Conservation (phyloP, 441 rosid species). For the Lagerstroemia fauriei region DNA sequence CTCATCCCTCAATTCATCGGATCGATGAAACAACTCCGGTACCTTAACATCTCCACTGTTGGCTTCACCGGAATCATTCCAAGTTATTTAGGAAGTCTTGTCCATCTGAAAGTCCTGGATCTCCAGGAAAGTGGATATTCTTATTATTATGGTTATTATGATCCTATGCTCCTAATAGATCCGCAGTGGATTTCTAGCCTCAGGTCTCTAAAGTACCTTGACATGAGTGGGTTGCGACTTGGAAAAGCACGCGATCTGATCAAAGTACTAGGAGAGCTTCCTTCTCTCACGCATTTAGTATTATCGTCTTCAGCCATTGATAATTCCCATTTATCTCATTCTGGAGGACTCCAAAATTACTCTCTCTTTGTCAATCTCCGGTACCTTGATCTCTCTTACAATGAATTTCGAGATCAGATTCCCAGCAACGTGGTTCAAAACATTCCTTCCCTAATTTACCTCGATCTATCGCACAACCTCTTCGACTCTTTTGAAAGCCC, state of each 20-base stretch:
- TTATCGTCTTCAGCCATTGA: not conserved
- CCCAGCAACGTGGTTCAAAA: not conserved
- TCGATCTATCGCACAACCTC: not conserved
- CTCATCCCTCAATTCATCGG: not conserved
- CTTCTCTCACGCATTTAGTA: not conserved
- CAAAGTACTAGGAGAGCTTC: not conserved
- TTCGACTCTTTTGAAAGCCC: not conserved
- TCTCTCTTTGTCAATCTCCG: not conserved
- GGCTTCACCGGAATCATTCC: not conserved
- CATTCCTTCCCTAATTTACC: not conserved
- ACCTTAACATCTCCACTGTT: not conserved
- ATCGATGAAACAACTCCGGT: conserved; percentile 6
- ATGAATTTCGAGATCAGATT: not conserved
- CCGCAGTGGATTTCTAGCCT: too few relatives aligned
- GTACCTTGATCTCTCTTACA: fast-evolving
- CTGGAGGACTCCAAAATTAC: not conserved
- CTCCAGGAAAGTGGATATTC: too few relatives aligned
- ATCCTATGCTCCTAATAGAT: too few relatives aligned
- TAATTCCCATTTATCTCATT: not conserved
- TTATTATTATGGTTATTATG: too few relatives aligned
- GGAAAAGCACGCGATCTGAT: not conserved
- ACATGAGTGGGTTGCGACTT: not conserved
- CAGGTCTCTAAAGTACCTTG: not conserved
- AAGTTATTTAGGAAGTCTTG: fast-evolving
- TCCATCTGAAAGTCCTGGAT: too few relatives aligned